Conservation (phyloP, 352 stramenopile genomes). For the Globisporangium ultimum region DNA sequence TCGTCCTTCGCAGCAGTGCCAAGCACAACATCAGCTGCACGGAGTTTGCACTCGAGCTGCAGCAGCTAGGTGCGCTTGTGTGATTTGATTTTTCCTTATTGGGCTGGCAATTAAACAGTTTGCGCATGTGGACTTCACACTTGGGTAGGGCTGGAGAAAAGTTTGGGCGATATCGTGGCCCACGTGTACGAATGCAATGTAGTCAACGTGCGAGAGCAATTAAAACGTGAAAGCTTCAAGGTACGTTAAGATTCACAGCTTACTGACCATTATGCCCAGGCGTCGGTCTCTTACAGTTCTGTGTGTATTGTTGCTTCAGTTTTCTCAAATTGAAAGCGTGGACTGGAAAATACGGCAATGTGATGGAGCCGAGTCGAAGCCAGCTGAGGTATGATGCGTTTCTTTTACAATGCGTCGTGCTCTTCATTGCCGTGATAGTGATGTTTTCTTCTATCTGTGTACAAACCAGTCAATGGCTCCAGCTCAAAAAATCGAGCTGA, state of each 20-base stretch:
- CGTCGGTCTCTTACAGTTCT: background rate
- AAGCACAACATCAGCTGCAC: constrained; percentile 8
- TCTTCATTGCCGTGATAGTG: background rate
- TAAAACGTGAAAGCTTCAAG: constrained; percentile 3
- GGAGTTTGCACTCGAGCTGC: constrained; percentile 5
- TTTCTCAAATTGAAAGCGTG: background rate
- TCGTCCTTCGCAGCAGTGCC: constrained; percentile 6
- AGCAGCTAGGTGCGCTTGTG: constrained; percentile 8
- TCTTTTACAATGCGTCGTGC: background rate
- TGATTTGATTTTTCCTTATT: background rate
- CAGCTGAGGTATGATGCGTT: background rate
- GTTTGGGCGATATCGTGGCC: background rate
- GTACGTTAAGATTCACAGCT: background rate
- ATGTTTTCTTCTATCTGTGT: background rate
- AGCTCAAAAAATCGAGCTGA: background rate
- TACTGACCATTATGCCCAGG: background rate
- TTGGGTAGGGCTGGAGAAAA: background rate
- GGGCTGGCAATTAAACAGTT: too few relatives aligned
- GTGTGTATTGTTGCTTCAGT: background rate
- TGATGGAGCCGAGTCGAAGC: background rate
- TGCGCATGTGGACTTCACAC: background rate
- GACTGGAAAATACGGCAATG: background rate
- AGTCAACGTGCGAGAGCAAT: background rate
- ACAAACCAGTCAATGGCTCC: background rate
- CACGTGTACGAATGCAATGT: background rate